phyloP scores from a whole-genome alignment of 441 rosid genomes.

The Arabidopsis hybrid region DNA sequence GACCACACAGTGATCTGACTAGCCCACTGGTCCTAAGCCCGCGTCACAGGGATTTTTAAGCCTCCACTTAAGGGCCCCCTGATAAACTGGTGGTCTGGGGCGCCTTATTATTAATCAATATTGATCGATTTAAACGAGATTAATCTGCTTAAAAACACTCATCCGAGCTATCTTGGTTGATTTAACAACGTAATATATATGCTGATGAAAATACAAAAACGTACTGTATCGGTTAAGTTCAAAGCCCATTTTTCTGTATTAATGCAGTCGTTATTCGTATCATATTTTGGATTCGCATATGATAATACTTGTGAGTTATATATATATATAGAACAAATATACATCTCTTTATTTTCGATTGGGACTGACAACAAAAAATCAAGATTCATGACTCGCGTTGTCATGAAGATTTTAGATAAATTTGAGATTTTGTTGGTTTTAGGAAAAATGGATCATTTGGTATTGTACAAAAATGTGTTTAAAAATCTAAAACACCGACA shows the following conservation, averaged over 20 bases:
- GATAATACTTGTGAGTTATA: neutral
- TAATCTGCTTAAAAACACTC: neutral
- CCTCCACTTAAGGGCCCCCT: too few species aligned
- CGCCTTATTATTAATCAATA: neutral
- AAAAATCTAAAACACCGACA: neutral
- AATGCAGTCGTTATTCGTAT: neutral
- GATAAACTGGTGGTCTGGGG: too few species aligned
- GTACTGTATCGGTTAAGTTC: neutral
- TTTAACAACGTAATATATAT: neutral
- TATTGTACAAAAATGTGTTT: neutral
- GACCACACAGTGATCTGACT: too few species aligned
- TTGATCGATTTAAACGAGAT: neutral
- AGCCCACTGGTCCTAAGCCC: too few species aligned
- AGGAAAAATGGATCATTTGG: neutral
- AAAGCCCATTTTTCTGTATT: neutral
- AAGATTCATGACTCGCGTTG: neutral
- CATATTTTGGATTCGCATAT: neutral
- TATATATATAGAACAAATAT: neutral
- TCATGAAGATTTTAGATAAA: conserved; percentile 3
- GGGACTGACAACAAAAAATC: neutral
- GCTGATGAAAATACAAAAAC: neutral
- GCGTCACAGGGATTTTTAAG: too few species aligned
- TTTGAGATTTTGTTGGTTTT: neutral
- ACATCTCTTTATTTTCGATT: neutral
- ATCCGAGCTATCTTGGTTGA: neutral